Evolutionary conservation across 1,284 basidiomycete genomes (phyloP), one percentile per base, ranked within the genome.

Genomic region (Sporisorium reilianum): DNA sequence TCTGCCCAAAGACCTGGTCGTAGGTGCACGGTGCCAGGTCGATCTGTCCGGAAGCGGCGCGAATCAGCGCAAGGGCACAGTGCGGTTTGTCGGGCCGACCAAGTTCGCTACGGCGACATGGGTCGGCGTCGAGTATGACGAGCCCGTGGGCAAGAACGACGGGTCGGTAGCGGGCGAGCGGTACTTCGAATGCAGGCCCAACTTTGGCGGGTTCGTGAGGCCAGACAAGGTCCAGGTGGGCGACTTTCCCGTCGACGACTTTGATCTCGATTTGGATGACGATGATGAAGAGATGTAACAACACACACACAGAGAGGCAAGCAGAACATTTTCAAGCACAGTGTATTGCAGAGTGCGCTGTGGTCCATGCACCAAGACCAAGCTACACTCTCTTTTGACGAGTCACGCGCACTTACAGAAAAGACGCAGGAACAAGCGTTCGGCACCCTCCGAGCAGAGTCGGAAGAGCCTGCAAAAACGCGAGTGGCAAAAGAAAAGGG

Each of bases 61-160:
- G n/a, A 77, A 74, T 18, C 58, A 88, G 57, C 91, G 93, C 77
- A 89, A 93, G 26, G 96, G 96, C 0, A 91, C 90, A 0, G 90
- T 99, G 23, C 88, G 91, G 10, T 99, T 91, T 80, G 90, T 95
- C 12, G 97, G 97, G 0, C 83, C 86, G 26, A 93, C 95, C 0
- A 87, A 88, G 56, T 97, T 98, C 80, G 90, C 90, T 11, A 65
- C 34, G 4, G 85, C 81, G 0, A 83, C 89, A 0, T 98, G 96
- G 96, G 89, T 98, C 2, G 97, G 96, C 0, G 88, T 99, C 8
- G 93, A 97, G 85, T 93, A 96, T 79, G 97, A 99, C 83, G 97
- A 98, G 81, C 96, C 97, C 1, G 89, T 94, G 12, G 95, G 96
- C 12, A 97, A 95, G 86, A 95, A 96, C 74, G 92, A 98, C 84